phyloP scores from a whole-genome alignment of 1,139 yeast genomes.

The Scheffersomyces insectosa region DNA sequence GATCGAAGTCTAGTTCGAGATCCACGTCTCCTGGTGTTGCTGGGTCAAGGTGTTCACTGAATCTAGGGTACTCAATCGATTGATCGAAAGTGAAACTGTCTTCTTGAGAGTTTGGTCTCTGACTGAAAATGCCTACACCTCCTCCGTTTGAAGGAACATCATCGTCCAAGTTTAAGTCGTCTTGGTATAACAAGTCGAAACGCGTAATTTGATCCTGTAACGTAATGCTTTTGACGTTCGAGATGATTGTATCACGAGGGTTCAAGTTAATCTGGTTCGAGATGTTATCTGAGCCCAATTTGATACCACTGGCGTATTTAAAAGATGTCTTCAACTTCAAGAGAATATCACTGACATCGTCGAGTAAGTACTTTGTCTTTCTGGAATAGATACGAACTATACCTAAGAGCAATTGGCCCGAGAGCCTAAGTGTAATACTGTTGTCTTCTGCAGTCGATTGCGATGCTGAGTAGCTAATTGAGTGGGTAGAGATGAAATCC shows the following conservation, averaged over 20 bases:
- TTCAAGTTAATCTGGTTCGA: conserved; percentile 42
- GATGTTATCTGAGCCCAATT: conserved; percentile 29
- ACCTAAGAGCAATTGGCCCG: conserved; percentile 87
- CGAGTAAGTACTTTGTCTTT: conserved; percentile 79
- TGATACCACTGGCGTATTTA: conserved; percentile 39
- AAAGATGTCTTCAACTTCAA: conserved; percentile 76
- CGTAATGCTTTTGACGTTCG: conserved; percentile 56
- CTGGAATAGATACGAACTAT: conserved; percentile 86
- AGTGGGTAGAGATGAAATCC: conserved; percentile 42
- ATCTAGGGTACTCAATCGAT: conserved; percentile 63
- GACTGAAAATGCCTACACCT: conserved; percentile 13
- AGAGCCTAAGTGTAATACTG: conserved; percentile 73
- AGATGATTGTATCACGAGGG: conserved; percentile 50
- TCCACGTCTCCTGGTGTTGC: conserved; percentile 42
- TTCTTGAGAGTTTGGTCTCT: conserved; percentile 7
- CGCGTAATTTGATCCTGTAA: conserved; percentile 80
- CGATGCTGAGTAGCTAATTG: conserved; percentile 13
- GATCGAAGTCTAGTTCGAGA: conserved; percentile 52
- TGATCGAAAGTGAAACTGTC: conserved; percentile 35
- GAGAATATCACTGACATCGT: conserved; percentile 81
- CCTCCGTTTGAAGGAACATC: conserved; percentile 9
- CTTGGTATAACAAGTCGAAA: conserved; percentile 68
- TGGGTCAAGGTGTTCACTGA: conserved; percentile 19
- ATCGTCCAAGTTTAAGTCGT: conserved; percentile 61
- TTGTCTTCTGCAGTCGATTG: conserved; percentile 7